Evolutionary conservation across 495 filamentous ascomycete genomes (phyloP).

Genomic region (Darksidea phi): DNA sequence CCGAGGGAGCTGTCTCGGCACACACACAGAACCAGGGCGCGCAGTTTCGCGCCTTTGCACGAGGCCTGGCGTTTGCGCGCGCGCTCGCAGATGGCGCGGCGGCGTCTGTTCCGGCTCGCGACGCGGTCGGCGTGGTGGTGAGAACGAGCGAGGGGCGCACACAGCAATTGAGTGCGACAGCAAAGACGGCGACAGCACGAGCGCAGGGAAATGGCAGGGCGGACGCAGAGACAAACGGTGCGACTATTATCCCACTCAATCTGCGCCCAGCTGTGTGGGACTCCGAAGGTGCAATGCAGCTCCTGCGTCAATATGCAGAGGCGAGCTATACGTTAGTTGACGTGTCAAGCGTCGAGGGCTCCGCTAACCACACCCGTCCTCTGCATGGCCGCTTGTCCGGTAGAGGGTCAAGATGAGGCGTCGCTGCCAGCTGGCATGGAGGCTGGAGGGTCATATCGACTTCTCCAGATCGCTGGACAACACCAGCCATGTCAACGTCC

Average conservation of each 20-base stretch:
- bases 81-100: background rate
- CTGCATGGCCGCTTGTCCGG: slow-evolving; percentile 16
- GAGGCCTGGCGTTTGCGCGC: slow-evolving; percentile 16
- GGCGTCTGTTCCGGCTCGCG: slow-evolving; percentile 17
- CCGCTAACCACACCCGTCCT: slow-evolving; percentile 26
- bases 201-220: slow-evolving; percentile 29
- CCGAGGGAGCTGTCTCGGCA: slow-evolving; percentile 36
- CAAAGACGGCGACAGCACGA: slow-evolving; percentile 16
- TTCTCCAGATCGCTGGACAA: background rate
- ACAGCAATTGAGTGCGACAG: slow-evolving; percentile 17
- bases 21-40: slow-evolving; percentile 8
- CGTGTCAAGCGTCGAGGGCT: slow-evolving; percentile 26
- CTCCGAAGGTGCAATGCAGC: slow-evolving; percentile 31
- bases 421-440: slow-evolving; percentile 36
- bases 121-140: slow-evolving; percentile 23
- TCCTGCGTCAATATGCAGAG: slow-evolving; percentile 38
- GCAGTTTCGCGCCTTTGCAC: slow-evolving; percentile 9
- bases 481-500: slow-evolving; percentile 16
- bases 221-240: slow-evolving; percentile 20
- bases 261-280: slow-evolving; percentile 22
- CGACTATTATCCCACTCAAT: slow-evolving; percentile 35
- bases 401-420: slow-evolving; percentile 15
- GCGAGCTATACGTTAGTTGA: slow-evolving; percentile 24
- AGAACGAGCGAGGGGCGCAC: slow-evolving; percentile 25
- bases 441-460: slow-evolving; percentile 18